Percentiles rank a stretch among this genome's conserved stretches.
Conservation (phyloP, 2,329 filamentous ascomycete species). For the Penicillium sumatraense region DNA sequence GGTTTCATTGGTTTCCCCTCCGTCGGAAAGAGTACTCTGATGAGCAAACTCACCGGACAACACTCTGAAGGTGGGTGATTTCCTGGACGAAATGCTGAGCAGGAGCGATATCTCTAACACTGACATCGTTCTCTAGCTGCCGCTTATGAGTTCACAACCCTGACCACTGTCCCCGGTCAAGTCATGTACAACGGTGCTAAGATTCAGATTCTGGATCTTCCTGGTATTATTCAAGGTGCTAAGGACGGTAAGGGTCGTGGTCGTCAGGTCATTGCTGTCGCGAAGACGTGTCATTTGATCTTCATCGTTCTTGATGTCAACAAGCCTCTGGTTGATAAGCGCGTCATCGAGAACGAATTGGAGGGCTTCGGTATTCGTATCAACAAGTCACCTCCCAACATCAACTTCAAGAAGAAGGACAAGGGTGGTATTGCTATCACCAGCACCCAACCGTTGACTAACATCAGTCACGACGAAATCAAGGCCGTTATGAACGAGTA, state of each 20-base stretch:
- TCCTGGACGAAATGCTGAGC: background rate
- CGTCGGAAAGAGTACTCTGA: conserved; percentile 96
- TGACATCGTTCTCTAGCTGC: conserved; percentile 60
- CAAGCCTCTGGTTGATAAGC: conserved; percentile 96
- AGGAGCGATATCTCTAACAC: background rate
- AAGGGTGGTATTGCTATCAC: conserved; percentile 96
- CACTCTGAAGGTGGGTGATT: conserved; percentile 76
- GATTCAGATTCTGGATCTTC: conserved; percentile 96
- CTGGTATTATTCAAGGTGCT: conserved; percentile 97
- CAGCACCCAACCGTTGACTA: conserved; percentile 86
- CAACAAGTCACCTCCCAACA: conserved; percentile 97
- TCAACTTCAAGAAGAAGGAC: conserved; percentile 99
- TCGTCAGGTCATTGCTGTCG: conserved; percentile 97
- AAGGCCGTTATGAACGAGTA: conserved; percentile 98
- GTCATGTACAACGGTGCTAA: conserved; percentile 96
- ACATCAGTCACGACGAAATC: conserved; percentile 96
- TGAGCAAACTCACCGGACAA: conserved; percentile 92
- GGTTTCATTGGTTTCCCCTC: conserved; percentile 98
- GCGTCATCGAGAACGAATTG: conserved; percentile 90
- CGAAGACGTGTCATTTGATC: conserved; percentile 97
- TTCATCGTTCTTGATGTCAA: conserved; percentile 99
- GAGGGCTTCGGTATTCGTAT: conserved; percentile 97
- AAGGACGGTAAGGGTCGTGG: conserved; percentile 98
- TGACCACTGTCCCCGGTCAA: conserved; percentile 96
- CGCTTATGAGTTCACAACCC: conserved; percentile 97